A percentile compares a stretch with the other conserved stretches of the same genome.
Evolutionary conservation across 2,329 filamentous ascomycete genomes (phyloP).

Genomic region (Chrysoporthe austroafricana): DNA sequence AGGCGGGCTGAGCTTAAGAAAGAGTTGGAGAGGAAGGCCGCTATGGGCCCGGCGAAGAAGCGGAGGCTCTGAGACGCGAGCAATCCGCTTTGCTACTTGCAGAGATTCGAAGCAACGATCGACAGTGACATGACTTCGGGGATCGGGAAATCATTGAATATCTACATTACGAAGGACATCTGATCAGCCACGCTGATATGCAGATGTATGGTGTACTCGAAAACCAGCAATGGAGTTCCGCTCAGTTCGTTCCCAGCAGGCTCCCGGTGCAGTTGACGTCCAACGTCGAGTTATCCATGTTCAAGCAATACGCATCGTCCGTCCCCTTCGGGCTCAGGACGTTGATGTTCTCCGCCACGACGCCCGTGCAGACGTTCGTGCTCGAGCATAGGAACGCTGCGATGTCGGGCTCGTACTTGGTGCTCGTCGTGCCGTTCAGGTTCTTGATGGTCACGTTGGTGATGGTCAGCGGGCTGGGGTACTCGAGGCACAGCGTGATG

Average conservation of each 20-base stretch:
- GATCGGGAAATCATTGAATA: constrained; percentile 7
- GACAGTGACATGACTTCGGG: neutral
- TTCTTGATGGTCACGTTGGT: constrained; percentile 56
- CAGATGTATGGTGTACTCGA: neutral
- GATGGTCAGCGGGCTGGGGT: constrained; percentile 58
- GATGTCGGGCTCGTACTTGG: constrained; percentile 34
- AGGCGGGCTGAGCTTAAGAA: constrained; percentile 55
- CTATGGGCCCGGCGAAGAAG: constrained; percentile 56
- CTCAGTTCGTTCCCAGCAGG: constrained; percentile 13
- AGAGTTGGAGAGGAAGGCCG: constrained; percentile 54
- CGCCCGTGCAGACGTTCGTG: constrained; percentile 31
- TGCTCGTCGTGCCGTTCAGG: constrained; percentile 51
- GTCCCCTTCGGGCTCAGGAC: constrained; percentile 34
- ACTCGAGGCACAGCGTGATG: constrained; percentile 62
- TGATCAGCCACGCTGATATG: neutral
- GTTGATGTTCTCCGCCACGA: constrained; percentile 33
- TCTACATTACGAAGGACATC: constrained; percentile 10
- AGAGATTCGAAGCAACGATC: neutral
- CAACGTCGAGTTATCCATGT: constrained; percentile 31
- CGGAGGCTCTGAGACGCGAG: constrained; percentile 50
- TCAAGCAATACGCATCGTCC: constrained; percentile 34
- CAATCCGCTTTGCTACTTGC: neutral
- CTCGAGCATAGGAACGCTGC: constrained; percentile 35
- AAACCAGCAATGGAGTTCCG: neutral
- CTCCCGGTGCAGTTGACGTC: constrained; percentile 32